Base-by-base conservation (phyloP, 768 basidiomycete species). In the Suillus spraguei region DNA sequence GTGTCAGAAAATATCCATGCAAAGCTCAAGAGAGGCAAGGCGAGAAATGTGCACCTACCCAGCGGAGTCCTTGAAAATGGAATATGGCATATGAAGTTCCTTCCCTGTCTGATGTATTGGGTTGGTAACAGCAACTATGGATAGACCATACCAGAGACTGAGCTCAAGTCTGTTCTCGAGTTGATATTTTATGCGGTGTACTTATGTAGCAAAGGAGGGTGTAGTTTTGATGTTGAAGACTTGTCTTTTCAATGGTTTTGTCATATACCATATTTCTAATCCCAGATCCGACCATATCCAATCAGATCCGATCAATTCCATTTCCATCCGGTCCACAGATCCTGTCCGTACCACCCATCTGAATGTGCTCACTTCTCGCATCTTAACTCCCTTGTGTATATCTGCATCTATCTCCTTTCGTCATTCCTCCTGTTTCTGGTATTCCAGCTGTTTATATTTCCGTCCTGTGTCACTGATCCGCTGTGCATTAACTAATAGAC, bases 71-170 rank as follows among this genome's bases (percentile, higher is more conserved):
- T 49, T 3, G 2, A 49, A 22, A 42, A 63, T 1, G 16, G 53
- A 22, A 17, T 24, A 28, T 63, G 60, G 63, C 41, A 17, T 10
- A 22, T 47, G 38, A 41, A 28, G 28, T 49, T 66, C 46, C 38
- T 64, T 13, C 35, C 60, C 5, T 61, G 56, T 5, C 1, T 59
- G 13, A 61, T 62, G 50, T 54, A 59, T 11, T 66, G 65, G 63
- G 46, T 56, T 9, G 60, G 63, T 32, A 41, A 44, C 32, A 63
- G 64, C 42, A n/a, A 52, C 4, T 46, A 59, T 32, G 24, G 59
- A 13, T 66, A 63, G 65, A 33, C 32, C n/a, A 36, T 66, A 9
- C 55, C 65, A 22, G 59, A 66, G 13, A 41, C 42, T 16, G 24
- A 55, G 24, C 54, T 63, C 4, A 9, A 24, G 17, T 42, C 13